phyloP scores from a whole-genome alignment of 768 basidiomycete species.

The Boletales sp. region DNA sequence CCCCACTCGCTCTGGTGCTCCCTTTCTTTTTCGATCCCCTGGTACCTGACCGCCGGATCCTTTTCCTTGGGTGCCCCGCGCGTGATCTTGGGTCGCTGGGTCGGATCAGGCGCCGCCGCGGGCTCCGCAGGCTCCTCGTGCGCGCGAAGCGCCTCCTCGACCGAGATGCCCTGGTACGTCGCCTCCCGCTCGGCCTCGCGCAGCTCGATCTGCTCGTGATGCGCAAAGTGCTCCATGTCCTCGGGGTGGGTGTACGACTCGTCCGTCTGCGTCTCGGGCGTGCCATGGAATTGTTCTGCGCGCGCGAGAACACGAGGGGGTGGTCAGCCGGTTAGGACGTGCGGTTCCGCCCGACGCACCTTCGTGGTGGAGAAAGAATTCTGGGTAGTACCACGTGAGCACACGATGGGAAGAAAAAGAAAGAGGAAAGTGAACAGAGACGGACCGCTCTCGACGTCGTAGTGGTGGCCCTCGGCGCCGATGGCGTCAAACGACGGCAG shows the following conservation, averaged over 20 bases:
- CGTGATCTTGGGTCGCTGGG: conserved; percentile 43
- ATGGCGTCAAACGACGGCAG: conserved; percentile 81
- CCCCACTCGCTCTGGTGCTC: conserved; percentile 67
- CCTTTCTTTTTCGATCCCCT: conserved; percentile 50
- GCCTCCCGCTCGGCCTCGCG: conserved; percentile 84
- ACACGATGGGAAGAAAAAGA: neutral
- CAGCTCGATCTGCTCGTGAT: conserved; percentile 82
- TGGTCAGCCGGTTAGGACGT: neutral
- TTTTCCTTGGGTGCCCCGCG: conserved; percentile 55
- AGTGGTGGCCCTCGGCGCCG: conserved; percentile 91
- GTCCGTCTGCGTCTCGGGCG: conserved; percentile 96
- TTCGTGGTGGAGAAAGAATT: conserved; percentile 98
- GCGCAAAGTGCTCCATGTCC: conserved; percentile 86
- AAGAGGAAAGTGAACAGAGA: neutral
- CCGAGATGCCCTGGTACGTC: conserved; percentile 74
- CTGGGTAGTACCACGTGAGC: conserved; percentile 31
- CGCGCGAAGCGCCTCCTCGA: conserved; percentile 61
- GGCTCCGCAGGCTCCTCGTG: conserved; percentile 39
- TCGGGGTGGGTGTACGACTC: conserved; percentile 93
- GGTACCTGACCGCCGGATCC: conserved; percentile 62
- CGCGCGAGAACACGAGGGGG: neutral
- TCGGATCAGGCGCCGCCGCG: conserved; percentile 23
- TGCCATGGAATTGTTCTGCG: conserved; percentile 86
- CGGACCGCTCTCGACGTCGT: conserved; percentile 86
- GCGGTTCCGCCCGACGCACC: conserved; percentile 42